These are phyloP conservation scores for Pinus taeda DNA, from an alignment of 75 land plant genomes.

Conservation along the genomic window DNA sequence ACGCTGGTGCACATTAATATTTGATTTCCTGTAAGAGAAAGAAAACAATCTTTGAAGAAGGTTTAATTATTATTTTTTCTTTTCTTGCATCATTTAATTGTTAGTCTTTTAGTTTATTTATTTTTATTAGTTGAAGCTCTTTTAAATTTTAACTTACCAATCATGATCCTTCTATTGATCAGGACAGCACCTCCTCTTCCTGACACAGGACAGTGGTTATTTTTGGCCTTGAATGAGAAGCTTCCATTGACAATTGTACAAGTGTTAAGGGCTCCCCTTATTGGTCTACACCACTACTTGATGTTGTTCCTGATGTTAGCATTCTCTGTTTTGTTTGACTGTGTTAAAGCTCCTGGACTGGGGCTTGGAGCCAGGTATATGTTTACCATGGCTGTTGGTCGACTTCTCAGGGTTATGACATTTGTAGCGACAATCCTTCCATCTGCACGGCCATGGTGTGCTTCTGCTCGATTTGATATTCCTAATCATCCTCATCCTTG, in stretches of 20 bases:
- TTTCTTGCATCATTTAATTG: neutral
- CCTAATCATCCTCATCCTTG: conserved; percentile 84
- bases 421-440: conserved; percentile 90
- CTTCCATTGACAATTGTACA: conserved; percentile 57
- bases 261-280: conserved; percentile 74
- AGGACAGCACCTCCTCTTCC: conserved; percentile 84
- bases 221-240: conserved; percentile 73
- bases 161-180: conserved; percentile 14
- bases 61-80: neutral
- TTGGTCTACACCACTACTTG: conserved; percentile 83
- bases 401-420: conserved; percentile 78
- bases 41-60: neutral
- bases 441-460: conserved; percentile 95
- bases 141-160: neutral
- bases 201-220: conserved; percentile 92
- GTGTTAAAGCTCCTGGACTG: conserved; percentile 86
- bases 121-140: neutral
- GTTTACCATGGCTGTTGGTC: conserved; percentile 92
- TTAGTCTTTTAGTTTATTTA: neutral
- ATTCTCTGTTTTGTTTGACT: conserved; percentile 87
- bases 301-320: conserved; percentile 89
- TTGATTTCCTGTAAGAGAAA: neutral
- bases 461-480: conserved; percentile 53
- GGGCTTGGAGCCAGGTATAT: conserved; percentile 90
- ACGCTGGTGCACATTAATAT: neutral